Base-by-base conservation (phyloP, 1,284 basidiomycete species). In the Cutaneotrichosporon sp. region DNA sequence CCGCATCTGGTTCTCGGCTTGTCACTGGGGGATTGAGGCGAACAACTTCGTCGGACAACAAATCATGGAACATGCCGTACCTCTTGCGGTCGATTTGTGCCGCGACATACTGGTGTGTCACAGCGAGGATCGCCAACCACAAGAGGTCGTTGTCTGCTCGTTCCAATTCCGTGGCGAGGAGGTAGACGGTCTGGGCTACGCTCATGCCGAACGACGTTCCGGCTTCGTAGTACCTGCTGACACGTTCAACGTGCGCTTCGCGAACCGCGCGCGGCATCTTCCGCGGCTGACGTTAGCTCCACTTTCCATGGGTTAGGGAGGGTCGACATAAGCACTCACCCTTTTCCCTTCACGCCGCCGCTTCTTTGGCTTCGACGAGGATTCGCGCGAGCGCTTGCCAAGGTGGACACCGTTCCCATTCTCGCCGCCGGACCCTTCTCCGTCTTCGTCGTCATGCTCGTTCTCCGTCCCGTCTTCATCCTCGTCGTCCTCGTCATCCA, bases 111-210 rank as follows among this genome's bases (percentile, higher is more conserved):
- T 99, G 97, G 74, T 89, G 89, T 11, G 97, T 98, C 26, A 98
- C 84, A 22, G 93, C 94, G 55, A 99, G 85, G 65, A 99, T 94
- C 18, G 95, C 93, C 53, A 96, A 85, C 95, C 96, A 99, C 51
- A 99, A 83, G 6, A 93, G 85, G 77, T 98, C 94, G 74, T 94
- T 93, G 77, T 97, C 95, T 13, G 90, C 89, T 31, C 95, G 87
- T 73, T 96, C 92, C 14, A 97, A 85, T 13, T 88, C 85, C 6
- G 90, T 93, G 14, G 94, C 92, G 5, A 99, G 87, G 63, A 94
- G 85, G 75, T 97, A 99, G 60, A 98, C 86, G 42, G 90, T 90
- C 18, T 89, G 89, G 2, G 94, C 88, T 11, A 92, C 91, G 70
- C 91, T 92, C 82, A 96, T 93, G 2, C 93, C 93, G 73, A 90